Evolutionary conservation across 2,329 filamentous ascomycete species (phyloP).

Genomic region (Ceratocystiopsis sp.): DNA sequence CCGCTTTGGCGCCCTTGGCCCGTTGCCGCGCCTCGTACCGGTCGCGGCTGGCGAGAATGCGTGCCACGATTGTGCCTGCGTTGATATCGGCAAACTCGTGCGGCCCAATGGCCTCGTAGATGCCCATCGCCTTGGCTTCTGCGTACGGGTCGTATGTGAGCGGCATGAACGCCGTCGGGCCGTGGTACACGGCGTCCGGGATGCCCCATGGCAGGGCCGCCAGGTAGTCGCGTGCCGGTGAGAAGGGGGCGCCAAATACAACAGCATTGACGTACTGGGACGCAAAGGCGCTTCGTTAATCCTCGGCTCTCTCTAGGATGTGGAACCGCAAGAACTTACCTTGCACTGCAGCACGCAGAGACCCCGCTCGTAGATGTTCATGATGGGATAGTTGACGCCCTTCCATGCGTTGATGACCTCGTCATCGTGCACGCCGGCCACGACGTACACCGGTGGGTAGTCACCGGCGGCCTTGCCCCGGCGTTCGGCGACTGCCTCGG

Average conservation of each 20-base stretch:
- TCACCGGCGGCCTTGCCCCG: slow-evolving; percentile 44
- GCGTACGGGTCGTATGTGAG: slow-evolving; percentile 65
- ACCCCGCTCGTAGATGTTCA: slow-evolving; percentile 96
- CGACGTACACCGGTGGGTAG: slow-evolving; percentile 71
- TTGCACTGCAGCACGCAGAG: slow-evolving; percentile 91
- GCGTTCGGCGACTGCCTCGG: slow-evolving; percentile 45
- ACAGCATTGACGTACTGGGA: slow-evolving; percentile 68
- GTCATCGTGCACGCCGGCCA: slow-evolving; percentile 89
- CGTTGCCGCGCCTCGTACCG: slow-evolving; percentile 85
- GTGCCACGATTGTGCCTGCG: slow-evolving; percentile 75
- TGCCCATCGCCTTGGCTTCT: slow-evolving; percentile 62
- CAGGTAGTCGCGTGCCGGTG: slow-evolving; percentile 65
- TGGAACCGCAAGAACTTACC: slow-evolving; percentile 29
- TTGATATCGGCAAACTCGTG: slow-evolving; percentile 82
- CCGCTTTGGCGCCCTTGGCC: slow-evolving; percentile 74
- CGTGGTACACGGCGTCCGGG: slow-evolving; percentile 79
- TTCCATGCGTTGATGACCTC: slow-evolving; percentile 93
- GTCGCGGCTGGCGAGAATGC: slow-evolving; percentile 74
- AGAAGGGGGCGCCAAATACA: slow-evolving; percentile 80
- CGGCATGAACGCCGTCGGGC: slow-evolving; percentile 84
- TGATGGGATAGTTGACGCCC: slow-evolving; percentile 95
- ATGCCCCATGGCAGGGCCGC: slow-evolving; percentile 54
- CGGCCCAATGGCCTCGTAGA: slow-evolving; percentile 61
- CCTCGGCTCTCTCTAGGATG: not conserved
- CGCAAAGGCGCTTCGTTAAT: slow-evolving; percentile 1